Evolutionary conservation across 2,329 filamentous ascomycete genomes (phyloP).

Genomic region (Fusarium bactridioides): DNA sequence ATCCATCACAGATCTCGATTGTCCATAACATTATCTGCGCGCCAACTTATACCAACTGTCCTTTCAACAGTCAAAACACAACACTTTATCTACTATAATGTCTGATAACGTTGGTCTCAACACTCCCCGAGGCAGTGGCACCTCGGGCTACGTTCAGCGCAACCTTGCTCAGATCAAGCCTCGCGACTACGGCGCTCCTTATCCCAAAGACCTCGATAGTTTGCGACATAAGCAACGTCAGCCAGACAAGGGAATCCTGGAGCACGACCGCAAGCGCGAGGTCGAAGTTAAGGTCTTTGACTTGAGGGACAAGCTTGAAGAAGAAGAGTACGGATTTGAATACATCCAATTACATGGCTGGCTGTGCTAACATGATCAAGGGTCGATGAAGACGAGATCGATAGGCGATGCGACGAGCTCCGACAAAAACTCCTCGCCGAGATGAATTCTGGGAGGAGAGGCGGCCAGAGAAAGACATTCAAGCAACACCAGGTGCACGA

Average conservation of each 20-base stretch:
- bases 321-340: slow-evolving; percentile 71
- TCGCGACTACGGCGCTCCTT: slow-evolving; percentile 81
- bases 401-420: slow-evolving; percentile 61
- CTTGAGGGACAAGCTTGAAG: slow-evolving; percentile 88
- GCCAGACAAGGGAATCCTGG: slow-evolving; percentile 90
- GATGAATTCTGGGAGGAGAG: slow-evolving; percentile 46
- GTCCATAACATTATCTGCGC: neutral
- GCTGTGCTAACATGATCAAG: slow-evolving; percentile 50
- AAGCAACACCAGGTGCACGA: slow-evolving; percentile 97
- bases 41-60: neutral
- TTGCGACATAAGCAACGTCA: slow-evolving; percentile 80
- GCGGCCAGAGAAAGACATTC: slow-evolving; percentile 61
- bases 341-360: neutral
- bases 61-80: neutral
- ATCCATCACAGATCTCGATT: slow-evolving; percentile 4
- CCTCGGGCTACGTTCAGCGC: slow-evolving; percentile 96
- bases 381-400: slow-evolving; percentile 90
- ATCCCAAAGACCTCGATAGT: slow-evolving; percentile 73
- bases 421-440: slow-evolving; percentile 52
- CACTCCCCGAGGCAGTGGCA: slow-evolving; percentile 93
- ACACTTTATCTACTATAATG: slow-evolving; percentile 60
- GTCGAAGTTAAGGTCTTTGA: slow-evolving; percentile 95
- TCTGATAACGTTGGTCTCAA: slow-evolving; percentile 96
- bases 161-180: slow-evolving; percentile 89
- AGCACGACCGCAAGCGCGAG: slow-evolving; percentile 90